Evolutionary conservation across 2,329 filamentous ascomycete species (phyloP).

Genomic region (Cordyceps javanica): DNA sequence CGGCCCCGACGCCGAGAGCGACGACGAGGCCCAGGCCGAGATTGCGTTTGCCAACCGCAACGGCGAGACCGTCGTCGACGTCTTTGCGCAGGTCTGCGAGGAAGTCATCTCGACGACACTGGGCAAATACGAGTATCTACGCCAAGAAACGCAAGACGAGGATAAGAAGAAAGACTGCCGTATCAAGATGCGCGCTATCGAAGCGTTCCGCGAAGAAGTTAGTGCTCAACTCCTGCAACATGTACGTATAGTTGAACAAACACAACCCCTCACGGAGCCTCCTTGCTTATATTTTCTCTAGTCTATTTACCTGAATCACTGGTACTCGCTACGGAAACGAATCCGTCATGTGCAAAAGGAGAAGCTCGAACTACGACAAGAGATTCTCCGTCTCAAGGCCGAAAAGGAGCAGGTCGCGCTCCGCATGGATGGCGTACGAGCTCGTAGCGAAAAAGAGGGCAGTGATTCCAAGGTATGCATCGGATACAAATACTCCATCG

Average conservation of each 20-base stretch:
- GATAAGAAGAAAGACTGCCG: slow-evolving; percentile 47
- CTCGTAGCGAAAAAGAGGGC: slow-evolving; percentile 42
- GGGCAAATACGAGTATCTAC: slow-evolving; percentile 38
- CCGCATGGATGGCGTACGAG: slow-evolving; percentile 56
- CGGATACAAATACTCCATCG: slow-evolving; percentile 16
- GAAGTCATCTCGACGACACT: slow-evolving; percentile 51
- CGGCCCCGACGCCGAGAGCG: slow-evolving; percentile 35
- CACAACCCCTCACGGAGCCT: too few species aligned
- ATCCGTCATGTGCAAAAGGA: slow-evolving; percentile 52
- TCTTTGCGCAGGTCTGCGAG: slow-evolving; percentile 55
- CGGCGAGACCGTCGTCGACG: slow-evolving; percentile 57
- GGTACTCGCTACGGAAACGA: slow-evolving; percentile 51
- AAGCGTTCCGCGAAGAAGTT: slow-evolving; percentile 53
- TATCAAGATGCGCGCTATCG: slow-evolving; percentile 50
- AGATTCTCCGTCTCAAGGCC: slow-evolving; percentile 52
- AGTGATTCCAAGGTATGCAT: slow-evolving; percentile 45
- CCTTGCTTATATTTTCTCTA: slow-evolving; percentile 17
- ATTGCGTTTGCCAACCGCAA: slow-evolving; percentile 48
- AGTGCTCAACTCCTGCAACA: slow-evolving; percentile 51
- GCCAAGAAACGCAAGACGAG: slow-evolving; percentile 33
- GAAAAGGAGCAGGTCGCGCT: slow-evolving; percentile 58
- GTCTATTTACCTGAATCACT: slow-evolving; percentile 55
- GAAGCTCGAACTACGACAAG: slow-evolving; percentile 50
- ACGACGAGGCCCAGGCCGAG: slow-evolving; percentile 37
- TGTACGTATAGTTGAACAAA: slow-evolving; percentile 43